Percentiles rank a stretch among this genome's conserved stretches.
Evolutionary conservation across 2,329 filamentous ascomycete genomes (phyloP).

Genomic region (Alternaria gaisen): DNA sequence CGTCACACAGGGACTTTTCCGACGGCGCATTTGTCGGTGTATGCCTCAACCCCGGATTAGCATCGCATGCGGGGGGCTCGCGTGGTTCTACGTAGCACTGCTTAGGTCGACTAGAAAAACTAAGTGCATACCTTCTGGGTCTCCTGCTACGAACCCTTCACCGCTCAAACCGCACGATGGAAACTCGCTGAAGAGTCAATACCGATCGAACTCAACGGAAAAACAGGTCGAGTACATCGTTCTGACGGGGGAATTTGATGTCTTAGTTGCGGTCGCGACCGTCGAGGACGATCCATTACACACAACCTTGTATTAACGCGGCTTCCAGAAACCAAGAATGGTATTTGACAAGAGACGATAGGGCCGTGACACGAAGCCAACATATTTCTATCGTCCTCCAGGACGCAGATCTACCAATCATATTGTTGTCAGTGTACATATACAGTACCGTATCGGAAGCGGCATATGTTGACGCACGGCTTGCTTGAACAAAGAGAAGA

Average conservation of each 20-base stretch:
- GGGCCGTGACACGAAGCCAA: not conserved
- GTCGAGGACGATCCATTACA: not conserved
- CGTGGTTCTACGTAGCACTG: constrained; percentile 20
- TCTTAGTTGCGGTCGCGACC: not conserved
- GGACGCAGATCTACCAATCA: not conserved
- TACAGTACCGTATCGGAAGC: not conserved
- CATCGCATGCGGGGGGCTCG: constrained; percentile 22
- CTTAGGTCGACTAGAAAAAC: not conserved
- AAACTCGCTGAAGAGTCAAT: not conserved
- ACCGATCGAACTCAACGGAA: not conserved
- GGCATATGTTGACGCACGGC: not conserved
- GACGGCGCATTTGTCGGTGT: not conserved
- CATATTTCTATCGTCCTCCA: not conserved
- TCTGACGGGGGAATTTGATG: not conserved
- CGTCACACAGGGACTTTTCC: constrained; percentile 12
- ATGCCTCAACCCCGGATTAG: constrained; percentile 1
- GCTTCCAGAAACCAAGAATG: not conserved
- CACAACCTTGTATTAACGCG: not conserved
- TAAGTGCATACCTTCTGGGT: not conserved
- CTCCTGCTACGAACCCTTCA: constrained; percentile 10
- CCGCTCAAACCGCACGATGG: not conserved
- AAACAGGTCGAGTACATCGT: not conserved
- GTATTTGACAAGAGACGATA: not conserved
- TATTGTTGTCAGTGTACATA: not conserved
- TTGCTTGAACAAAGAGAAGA: not conserved